These are phyloP conservation scores for Nakazawaea siamensis DNA, from an alignment of 805 yeast species.

Conservation along the genomic window DNA sequence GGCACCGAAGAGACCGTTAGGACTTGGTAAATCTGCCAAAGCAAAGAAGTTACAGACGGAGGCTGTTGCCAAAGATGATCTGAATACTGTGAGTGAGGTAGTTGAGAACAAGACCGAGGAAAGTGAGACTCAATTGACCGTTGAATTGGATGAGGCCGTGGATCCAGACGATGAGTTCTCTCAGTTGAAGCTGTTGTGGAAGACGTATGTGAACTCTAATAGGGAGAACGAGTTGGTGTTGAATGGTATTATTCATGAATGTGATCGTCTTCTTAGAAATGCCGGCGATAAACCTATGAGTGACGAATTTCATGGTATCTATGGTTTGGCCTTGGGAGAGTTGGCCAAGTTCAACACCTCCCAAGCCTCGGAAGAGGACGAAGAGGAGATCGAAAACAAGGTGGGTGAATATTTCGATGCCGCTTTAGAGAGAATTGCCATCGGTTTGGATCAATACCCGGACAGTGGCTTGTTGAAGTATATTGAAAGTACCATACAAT, in stretches of 20 bases:
- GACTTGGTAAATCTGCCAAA: conserved; percentile 53
- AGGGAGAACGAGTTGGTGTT: conserved; percentile 56
- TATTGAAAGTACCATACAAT: conserved; percentile 45
- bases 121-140: conserved; percentile 34
- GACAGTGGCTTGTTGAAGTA: conserved; percentile 39
- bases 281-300: conserved; percentile 22
- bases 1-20: conserved; percentile 58
- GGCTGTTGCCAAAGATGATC: background rate
- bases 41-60: conserved; percentile 31
- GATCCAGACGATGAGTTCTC: conserved; percentile 76
- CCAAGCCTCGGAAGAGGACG: conserved; percentile 15
- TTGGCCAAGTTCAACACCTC: conserved; percentile 44
- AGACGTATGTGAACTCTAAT: conserved; percentile 46
- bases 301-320: conserved; percentile 60
- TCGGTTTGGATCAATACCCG: conserved; percentile 46
- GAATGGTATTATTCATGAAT: conserved; percentile 87
- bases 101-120: conserved; percentile 8
- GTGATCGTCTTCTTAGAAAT: conserved; percentile 68
- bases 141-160: conserved; percentile 61
- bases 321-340: conserved; percentile 64
- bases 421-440: conserved; percentile 59
- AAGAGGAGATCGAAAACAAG: conserved; percentile 14
- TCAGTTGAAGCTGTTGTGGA: conserved; percentile 69
- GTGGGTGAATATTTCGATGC: conserved; percentile 57
- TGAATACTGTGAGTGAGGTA: conserved; percentile 14